phyloP scores from a whole-genome alignment of 2,329 filamentous ascomycete species.

The Paradendryphiella salina region DNA sequence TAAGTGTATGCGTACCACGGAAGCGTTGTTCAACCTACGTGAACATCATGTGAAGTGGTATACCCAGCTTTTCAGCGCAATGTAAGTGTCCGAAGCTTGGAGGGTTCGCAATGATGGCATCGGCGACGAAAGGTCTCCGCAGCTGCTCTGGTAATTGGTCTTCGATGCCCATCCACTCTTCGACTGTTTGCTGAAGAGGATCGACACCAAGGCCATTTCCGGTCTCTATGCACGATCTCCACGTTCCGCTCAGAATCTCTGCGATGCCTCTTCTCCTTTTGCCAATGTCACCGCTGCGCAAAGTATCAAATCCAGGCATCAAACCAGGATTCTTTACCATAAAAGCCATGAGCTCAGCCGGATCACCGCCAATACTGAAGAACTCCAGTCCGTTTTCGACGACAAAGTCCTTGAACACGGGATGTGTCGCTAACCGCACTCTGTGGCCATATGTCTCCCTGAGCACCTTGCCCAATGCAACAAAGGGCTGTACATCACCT shows the following conservation, averaged over 20 bases:
- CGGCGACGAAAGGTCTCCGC: conserved; percentile 73
- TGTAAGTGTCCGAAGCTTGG: conserved; percentile 78
- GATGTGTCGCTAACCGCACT: conserved; percentile 36
- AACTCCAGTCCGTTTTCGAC: conserved; percentile 56
- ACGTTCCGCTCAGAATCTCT: conserved; percentile 81
- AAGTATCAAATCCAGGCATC: conserved; percentile 77
- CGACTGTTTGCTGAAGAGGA: conserved; percentile 58
- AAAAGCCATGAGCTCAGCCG: conserved; percentile 65
- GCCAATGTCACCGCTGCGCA: conserved; percentile 76
- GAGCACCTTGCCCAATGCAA: conserved; percentile 59
- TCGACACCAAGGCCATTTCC: conserved; percentile 64
- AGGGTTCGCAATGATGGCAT: conserved; percentile 78
- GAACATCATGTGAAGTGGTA: conserved; percentile 85
- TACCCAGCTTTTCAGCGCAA: conserved; percentile 72
- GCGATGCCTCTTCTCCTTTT: conserved; percentile 74
- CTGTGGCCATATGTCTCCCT: conserved; percentile 37
- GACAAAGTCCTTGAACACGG: conserved; percentile 48
- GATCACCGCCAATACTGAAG: conserved; percentile 57
- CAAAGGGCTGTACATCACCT: conserved; percentile 63
- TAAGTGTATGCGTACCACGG: neutral
- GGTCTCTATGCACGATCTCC: conserved; percentile 81
- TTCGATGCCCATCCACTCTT: conserved; percentile 52
- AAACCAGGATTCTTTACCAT: conserved; percentile 89
- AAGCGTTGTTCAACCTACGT: conserved; percentile 59
- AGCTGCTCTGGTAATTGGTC: conserved; percentile 45